Evolutionary conservation across 83 land plant genomes (phyloP).

Genomic region (Thuja plicata): DNA sequence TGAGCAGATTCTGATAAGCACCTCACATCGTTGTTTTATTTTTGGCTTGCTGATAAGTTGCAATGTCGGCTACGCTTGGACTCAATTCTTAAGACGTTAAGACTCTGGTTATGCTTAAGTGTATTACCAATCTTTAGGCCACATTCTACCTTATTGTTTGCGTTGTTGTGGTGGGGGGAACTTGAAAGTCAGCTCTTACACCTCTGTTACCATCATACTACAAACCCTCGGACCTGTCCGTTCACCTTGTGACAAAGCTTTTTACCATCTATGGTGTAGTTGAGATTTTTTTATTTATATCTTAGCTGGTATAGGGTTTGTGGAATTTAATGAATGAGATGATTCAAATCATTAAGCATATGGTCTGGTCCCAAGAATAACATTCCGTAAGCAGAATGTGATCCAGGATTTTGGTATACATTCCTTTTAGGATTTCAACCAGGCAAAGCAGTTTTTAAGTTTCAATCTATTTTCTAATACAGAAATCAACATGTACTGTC

Average conservation of each 20-base stretch:
- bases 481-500: neutral
- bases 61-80: neutral
- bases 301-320: neutral
- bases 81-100: neutral
- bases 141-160: neutral
- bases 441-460: neutral
- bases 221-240: neutral
- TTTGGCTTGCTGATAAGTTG: neutral
- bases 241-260: neutral
- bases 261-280: neutral
- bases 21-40: neutral
- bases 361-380: neutral
- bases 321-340: neutral
- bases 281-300: neutral
- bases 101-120: neutral
- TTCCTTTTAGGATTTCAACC: neutral
- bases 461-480: neutral
- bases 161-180: neutral
- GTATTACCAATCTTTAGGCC: neutral
- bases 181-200: neutral
- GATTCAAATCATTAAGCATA: neutral
- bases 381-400: neutral
- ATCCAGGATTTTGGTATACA: neutral
- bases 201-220: neutral
- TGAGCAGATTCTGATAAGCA: neutral